Base-by-base conservation (phyloP, 805 yeast species). In the Metschnikowia shivogae region DNA sequence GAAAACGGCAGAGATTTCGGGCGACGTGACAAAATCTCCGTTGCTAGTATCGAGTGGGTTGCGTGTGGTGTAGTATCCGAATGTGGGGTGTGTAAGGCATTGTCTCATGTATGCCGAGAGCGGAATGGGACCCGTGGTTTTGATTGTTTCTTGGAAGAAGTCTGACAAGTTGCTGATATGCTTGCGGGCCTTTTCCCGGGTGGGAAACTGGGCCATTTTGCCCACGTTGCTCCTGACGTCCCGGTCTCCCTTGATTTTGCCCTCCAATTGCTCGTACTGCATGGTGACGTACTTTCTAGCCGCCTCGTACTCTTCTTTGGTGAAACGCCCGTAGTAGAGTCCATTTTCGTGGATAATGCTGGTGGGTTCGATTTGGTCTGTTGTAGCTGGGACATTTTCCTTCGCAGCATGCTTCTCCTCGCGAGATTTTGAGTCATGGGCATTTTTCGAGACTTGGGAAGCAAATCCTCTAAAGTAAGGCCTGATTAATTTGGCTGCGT, bases 11-110 rank as follows among this genome's bases (percentile, higher is more conserved):
- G 92, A 84, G 41, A 88, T 86, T 62, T 88, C 96, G 0, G 96
- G 96, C 0, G 92, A 83, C 0, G 96, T 88, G 42, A 83, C 74
- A 61, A 88, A 88, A 62, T 88, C 96, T 5, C 95, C 95, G 6
- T 64, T 60, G 34, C 54, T 62, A 2, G 58, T 36, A 28, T 84
- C 87, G 30, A 88, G 67, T 2, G 95, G 95, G 54, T 87, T 83
- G 49, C 82, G 67, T 4, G 86, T 82, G 19, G 89, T 84, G 59
- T 88, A 87, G 61, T 88, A 88, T 0, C 96, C 96, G 51, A 73
- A 76, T 8, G 77, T 69, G 0, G 95, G 93, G 57, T 86, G 85
- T 0, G 89, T 79, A 46, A 88, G 70, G 58, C 96, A 86, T 60
- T 86, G 90, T 45, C 84, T 72, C 90, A 88, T 88, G 60, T 78